Evolutionary conservation across 768 basidiomycete species (phyloP).

Genomic region (Naganishia onofrii): DNA sequence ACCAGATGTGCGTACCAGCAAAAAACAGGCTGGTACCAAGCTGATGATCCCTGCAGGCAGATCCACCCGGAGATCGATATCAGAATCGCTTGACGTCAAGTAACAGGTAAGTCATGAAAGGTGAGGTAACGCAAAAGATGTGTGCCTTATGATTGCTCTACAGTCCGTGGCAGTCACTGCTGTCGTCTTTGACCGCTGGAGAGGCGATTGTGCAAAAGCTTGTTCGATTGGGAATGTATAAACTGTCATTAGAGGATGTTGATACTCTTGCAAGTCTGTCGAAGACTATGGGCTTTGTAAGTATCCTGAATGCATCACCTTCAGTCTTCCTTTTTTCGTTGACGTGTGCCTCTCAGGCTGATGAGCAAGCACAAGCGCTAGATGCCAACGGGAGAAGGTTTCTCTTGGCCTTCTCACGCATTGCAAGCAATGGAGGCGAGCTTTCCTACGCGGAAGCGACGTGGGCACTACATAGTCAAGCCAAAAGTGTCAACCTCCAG

Average conservation of each 20-base stretch:
- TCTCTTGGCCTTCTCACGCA: neutral
- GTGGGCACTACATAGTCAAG: slow-evolving; percentile 18
- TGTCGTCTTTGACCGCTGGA: neutral
- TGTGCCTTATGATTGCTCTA: neutral
- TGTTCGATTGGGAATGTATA: neutral
- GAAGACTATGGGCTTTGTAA: slow-evolving; percentile 12
- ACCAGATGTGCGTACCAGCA: neutral
- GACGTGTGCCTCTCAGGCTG: neutral
- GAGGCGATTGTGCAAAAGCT: neutral
- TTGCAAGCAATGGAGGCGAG: neutral
- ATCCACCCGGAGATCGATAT: neutral
- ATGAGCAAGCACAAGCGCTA: slow-evolving; percentile 21
- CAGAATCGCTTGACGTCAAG: neutral
- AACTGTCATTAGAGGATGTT: slow-evolving; percentile 1
- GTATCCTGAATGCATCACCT: neutral
- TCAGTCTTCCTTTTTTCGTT: no score
- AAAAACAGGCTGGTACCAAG: neutral
- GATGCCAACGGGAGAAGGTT: slow-evolving; percentile 22
- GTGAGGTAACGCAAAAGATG: neutral
- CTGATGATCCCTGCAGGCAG: neutral
- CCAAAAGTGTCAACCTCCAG: slow-evolving; percentile 9
- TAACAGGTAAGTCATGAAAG: neutral
- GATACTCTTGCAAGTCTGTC: slow-evolving; percentile 6
- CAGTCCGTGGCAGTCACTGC: slow-evolving; percentile 7
- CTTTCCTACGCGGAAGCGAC: slow-evolving; percentile 4